Conservation (phyloP, 202 grass and related monocot genomes). For the Carex sylvatica region DNA sequence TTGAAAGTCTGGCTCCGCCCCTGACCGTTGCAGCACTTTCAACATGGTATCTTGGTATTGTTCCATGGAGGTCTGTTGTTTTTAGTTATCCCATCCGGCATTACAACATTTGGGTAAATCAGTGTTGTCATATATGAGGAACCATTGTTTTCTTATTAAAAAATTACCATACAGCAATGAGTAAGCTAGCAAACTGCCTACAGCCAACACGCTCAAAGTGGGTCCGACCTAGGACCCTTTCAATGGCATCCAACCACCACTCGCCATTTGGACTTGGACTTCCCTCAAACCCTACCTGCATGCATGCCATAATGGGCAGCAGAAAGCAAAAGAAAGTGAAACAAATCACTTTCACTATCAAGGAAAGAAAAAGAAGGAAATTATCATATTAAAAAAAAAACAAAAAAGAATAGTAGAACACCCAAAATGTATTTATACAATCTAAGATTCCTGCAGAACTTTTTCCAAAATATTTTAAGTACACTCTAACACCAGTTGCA, state of each 20-base stretch:
- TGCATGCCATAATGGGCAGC: background rate
- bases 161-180: constrained; percentile 87
- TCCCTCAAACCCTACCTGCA: constrained; percentile 90
- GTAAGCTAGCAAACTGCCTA: constrained; percentile 86
- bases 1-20: too few species aligned
- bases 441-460: background rate
- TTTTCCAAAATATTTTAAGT: background rate
- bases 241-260: constrained; percentile 90
- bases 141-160: background rate
- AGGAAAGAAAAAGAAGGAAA: background rate
- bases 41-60: background rate
- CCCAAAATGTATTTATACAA: background rate
- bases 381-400: background rate
- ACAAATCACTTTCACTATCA: background rate
- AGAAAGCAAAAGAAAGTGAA: constrained; percentile 29
- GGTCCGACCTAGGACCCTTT: constrained; percentile 53
- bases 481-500: background rate
- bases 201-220: constrained; percentile 76
- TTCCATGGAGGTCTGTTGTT: background rate
- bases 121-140: background rate
- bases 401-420: background rate
- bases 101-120: background rate
- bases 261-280: constrained; percentile 88
- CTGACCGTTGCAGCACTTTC: background rate
- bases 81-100: background rate